These are phyloP conservation scores for Boletus sp. DNA, from an alignment of 768 basidiomycete genomes.

Conservation along the genomic window DNA sequence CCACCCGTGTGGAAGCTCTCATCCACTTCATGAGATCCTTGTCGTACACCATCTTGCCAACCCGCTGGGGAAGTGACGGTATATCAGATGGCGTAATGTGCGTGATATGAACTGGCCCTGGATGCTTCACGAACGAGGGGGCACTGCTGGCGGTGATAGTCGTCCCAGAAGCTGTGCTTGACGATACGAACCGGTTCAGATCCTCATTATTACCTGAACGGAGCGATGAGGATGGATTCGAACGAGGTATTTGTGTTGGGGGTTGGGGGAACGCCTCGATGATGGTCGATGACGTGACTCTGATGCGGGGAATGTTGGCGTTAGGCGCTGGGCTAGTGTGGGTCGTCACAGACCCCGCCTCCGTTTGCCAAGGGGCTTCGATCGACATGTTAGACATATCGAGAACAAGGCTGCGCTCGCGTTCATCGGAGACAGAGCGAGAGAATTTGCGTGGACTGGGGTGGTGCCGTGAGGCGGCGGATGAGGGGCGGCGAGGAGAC, in stretches of 20 bases:
- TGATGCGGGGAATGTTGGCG: slow-evolving; percentile 25
- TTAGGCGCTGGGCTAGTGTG: slow-evolving; percentile 3
- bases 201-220: slow-evolving; percentile 62
- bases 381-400: slow-evolving; percentile 46
- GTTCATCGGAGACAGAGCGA: slow-evolving; percentile 41
- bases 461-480: slow-evolving; percentile 36
- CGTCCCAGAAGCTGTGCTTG: slow-evolving; percentile 77
- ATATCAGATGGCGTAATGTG: slow-evolving; percentile 82
- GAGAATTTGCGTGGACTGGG: slow-evolving; percentile 45
- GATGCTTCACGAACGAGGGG: slow-evolving; percentile 82
- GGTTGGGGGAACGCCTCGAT: slow-evolving; percentile 32
- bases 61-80: slow-evolving; percentile 67
- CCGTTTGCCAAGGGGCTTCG: slow-evolving; percentile 35
- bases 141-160: slow-evolving; percentile 70
- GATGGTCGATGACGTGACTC: slow-evolving; percentile 28
- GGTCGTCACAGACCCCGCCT: slow-evolving; percentile 15
- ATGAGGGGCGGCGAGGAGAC: slow-evolving; percentile 33
- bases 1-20: slow-evolving; percentile 47
- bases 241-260: slow-evolving; percentile 29
- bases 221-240: slow-evolving; percentile 52
- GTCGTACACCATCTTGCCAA: slow-evolving; percentile 90
- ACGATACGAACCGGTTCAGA: slow-evolving; percentile 86
- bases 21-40: slow-evolving; percentile 84
- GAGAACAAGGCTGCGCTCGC: slow-evolving; percentile 39
- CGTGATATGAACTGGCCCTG: slow-evolving; percentile 74